Conservation (phyloP, 2,329 filamentous ascomycete species). For the Akanthomyces dipterigenus region DNA sequence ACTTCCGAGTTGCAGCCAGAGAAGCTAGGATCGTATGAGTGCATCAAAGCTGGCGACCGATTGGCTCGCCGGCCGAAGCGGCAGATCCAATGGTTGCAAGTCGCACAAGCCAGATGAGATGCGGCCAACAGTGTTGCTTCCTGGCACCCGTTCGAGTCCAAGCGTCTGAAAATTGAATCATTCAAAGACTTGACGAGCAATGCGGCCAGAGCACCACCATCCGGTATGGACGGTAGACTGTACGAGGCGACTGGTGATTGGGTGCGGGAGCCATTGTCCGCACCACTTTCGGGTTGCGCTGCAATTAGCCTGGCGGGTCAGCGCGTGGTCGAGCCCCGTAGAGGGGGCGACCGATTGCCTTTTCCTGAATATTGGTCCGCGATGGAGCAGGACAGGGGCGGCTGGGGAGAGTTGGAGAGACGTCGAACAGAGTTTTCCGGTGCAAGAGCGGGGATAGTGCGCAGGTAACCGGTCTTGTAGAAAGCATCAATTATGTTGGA, state of each 20-base stretch:
- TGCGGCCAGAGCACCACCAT: neutral
- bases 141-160: neutral
- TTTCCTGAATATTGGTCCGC: slow-evolving; percentile 6
- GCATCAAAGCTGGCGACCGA: neutral
- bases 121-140: neutral
- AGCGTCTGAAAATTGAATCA: neutral
- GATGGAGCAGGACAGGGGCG: neutral
- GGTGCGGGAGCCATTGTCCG: neutral
- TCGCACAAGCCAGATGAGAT: neutral
- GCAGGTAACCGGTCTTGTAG: neutral
- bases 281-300: neutral
- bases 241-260: neutral
- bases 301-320: slow-evolving; percentile 2
- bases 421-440: slow-evolving; percentile 6
- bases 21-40: neutral
- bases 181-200: too few species aligned
- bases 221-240: neutral
- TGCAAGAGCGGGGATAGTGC: neutral
- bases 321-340: neutral
- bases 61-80: neutral
- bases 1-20: too few species aligned
- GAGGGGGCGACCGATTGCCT: slow-evolving; percentile 6
- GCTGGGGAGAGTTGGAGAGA: neutral
- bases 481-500: neutral
- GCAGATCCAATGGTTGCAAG: neutral